Conservation (phyloP, 768 basidiomycete species). For the Leccinum fibrillosum region DNA sequence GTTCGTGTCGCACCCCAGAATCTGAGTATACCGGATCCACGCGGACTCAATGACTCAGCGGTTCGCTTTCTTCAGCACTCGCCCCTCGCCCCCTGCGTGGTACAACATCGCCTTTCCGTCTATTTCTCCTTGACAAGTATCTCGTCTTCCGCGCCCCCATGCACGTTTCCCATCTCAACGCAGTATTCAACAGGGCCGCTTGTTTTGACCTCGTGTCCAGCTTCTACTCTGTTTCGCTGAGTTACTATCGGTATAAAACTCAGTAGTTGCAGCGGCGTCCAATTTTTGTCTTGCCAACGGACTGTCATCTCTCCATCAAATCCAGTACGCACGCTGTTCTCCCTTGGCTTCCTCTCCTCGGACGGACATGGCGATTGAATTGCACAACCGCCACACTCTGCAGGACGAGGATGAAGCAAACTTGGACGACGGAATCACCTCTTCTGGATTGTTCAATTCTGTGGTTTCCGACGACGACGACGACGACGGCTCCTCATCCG, state of each 20-base stretch:
- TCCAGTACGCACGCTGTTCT: constrained; percentile 16
- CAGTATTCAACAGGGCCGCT: constrained; percentile 29
- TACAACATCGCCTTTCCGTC: constrained; percentile 7
- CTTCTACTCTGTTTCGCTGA: constrained; percentile 39
- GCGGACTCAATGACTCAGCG: constrained; percentile 30
- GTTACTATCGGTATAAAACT: constrained; percentile 40
- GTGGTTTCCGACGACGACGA: constrained; percentile 26
- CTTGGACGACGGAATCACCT: constrained; percentile 12
- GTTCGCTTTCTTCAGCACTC: constrained; percentile 11
- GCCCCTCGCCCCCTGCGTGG: constrained; percentile 1
- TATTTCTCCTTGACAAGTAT: constrained; percentile 15
- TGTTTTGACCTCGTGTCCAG: constrained; percentile 35
- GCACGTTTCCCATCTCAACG: constrained; percentile 24
- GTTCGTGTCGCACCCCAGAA: constrained; percentile 14
- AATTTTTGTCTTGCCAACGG: constrained; percentile 37
- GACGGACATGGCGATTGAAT: constrained; percentile 29
- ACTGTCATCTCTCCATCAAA: constrained; percentile 31
- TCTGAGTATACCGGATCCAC: constrained; percentile 22
- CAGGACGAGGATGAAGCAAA: constrained; percentile 18
- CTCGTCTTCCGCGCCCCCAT: constrained; percentile 12
- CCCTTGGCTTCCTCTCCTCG: constrained; percentile 5
- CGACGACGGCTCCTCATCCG: constrained; percentile 39
- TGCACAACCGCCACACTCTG: constrained; percentile 20
- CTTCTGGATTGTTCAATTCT: constrained; percentile 6
- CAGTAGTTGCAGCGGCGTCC: constrained; percentile 36